Evolutionary conservation across 2,329 filamentous ascomycete genomes (phyloP), one percentile per base, ranked within the genome.

Genomic region (Trichoderma sp.): DNA sequence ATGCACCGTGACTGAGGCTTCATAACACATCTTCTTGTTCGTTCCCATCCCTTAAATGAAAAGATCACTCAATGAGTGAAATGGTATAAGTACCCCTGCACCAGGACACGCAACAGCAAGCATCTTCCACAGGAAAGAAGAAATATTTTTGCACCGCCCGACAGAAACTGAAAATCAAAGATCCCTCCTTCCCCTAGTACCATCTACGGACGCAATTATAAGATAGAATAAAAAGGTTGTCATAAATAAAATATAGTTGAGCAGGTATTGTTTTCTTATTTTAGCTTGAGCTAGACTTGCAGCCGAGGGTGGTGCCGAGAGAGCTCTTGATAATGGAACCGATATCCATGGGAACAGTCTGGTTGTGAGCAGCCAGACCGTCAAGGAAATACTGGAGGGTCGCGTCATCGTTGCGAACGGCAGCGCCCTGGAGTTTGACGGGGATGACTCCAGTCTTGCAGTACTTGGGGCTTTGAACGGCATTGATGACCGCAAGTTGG

Each of bases 381-480:
- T 88, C 84, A 75, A 87, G 85, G 76, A 89, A 91, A 83, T 92
- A 93, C 50, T 83, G 81, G 71, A 93, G 83, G 63, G 86, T 82
- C 80, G 90, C 80, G 76, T 88, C 89, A 77, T 87, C 76, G 81
- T 89, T 88, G 62, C 84, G 78, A 76, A 91, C 90, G 35, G 85
- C 83, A 74, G 87, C 86, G 71, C 90, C 91, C 7, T 84, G 81
- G 74, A 93, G 86, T 74, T 87, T 81, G 78, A 93, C 86, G 63
- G 90, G 88, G 1, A 93, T 80, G 3, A 89, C 81, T 62, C 88
- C 88, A 69, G 86, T 85, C 74, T 87, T 84, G 84, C 91, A 93
- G 80, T 87, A 88, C 67, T 75, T 75, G 67, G 4, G 86, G 86
- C 76, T 83, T 78, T 75, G 83, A 2, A 82, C 78, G 38, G 78